Base-by-base conservation (phyloP, 2,329 filamentous ascomycete genomes). In the Coleophoma crateriformis region DNA sequence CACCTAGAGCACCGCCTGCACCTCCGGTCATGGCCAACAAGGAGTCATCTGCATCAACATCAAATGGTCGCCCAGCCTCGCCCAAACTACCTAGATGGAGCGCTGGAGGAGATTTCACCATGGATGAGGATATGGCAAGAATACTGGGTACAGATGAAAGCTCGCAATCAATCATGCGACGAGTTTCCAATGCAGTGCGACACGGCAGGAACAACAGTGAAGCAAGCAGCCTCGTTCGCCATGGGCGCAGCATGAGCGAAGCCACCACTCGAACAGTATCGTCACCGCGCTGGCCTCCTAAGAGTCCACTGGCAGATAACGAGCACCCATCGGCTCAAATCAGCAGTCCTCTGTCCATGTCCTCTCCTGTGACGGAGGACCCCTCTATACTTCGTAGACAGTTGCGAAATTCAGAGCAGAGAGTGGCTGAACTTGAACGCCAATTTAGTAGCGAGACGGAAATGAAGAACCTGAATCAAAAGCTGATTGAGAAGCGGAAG, bases 41-140 rank as follows among this genome's bases (percentile, higher is more conserved):
- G 35, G 35, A 38, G 15, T 2, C 35, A 42, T 50, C 47, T 22
- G 13, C 33, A 14, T 20, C 22, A 22, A 17, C 40, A 13, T n/a
- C 49, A 42, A 64, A 64, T 50, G 62, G 61, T 13, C 46, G 38
- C 5, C 56, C 59, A n/a, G 57, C 68, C 37, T 88, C 85, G 10
- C 84, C 86, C 10, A 84, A 83, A 59, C 72, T 89, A 54, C 81
- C 86, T 56, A 78, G 85, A 61, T 88, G 81, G 81, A 95, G 87
- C 67, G 78, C 81, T 40, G 89, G 88, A 47, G 89, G 85, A 48
- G 90, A 95, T 57, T 94, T 96, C 63, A 94, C 87, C 52, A 84
- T 96, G 85, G 92, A 97, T 57, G 91, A 96, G 67, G 94, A 97
- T 64, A 90, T 96, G 82, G 87, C 88, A 48, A 85, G 91, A 50